phyloP scores from a whole-genome alignment of 2,329 filamentous ascomycete species.

The Arthroderma sp. region DNA sequence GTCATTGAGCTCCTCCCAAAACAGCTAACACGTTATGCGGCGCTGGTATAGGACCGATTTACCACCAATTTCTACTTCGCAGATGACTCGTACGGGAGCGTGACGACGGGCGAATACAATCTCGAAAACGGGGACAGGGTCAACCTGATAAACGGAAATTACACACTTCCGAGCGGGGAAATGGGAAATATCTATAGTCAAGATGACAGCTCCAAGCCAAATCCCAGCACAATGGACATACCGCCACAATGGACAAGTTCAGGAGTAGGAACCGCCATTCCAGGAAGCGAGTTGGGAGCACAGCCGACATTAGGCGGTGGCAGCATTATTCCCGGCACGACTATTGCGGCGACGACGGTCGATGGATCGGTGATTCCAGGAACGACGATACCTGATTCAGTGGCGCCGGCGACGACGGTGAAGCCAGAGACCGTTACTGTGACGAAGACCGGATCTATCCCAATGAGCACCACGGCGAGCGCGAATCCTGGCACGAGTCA shows the following conservation, averaged over 20 bases:
- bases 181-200: slow-evolving; percentile 34
- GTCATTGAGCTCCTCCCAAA: not conserved
- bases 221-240: slow-evolving; percentile 18
- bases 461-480: not conserved
- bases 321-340: slow-evolving; percentile 1
- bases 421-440: slow-evolving; percentile 3
- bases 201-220: slow-evolving; percentile 25
- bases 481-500: not conserved
- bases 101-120: slow-evolving; percentile 33
- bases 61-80: slow-evolving; percentile 39
- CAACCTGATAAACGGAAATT: slow-evolving; percentile 35
- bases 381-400: slow-evolving; percentile 2
- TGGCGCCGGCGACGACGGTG: not conserved
- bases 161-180: slow-evolving; percentile 25
- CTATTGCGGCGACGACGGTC: slow-evolving; percentile 3
- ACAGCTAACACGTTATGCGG: not conserved
- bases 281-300: slow-evolving; percentile 29
- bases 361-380: slow-evolving; percentile 4
- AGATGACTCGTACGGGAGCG: slow-evolving; percentile 34
- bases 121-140: slow-evolving; percentile 23
- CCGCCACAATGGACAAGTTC: slow-evolving; percentile 23
- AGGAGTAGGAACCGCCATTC: slow-evolving; percentile 35
- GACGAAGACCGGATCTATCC: not conserved
- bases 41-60: slow-evolving; percentile 30
- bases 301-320: slow-evolving; percentile 1